Percentiles rank a stretch among this genome's conserved stretches.
Conservation (phyloP, 345 rosid genomes). For the Eutrema japonicum region DNA sequence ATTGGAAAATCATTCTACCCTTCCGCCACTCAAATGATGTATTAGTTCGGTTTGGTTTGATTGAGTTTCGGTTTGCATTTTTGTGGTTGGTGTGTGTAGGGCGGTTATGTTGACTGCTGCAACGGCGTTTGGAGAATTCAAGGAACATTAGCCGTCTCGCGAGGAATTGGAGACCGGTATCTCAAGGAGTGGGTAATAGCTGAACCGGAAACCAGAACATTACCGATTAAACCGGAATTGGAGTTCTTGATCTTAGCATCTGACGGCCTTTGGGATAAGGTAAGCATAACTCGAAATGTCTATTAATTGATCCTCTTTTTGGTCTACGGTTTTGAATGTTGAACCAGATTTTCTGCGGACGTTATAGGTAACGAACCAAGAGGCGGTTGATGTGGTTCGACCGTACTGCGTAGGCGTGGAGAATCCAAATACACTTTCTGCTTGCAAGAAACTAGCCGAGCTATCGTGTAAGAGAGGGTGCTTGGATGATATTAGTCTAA, state of each 20-base stretch:
- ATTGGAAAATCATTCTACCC: constrained; percentile 10
- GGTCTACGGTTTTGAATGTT: constrained; percentile 16
- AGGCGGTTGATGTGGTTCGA: constrained; percentile 80
- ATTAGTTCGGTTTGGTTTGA: constrained; percentile 20
- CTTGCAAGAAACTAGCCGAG: constrained; percentile 81
- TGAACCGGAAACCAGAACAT: constrained; percentile 73
- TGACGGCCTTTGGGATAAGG: constrained; percentile 98
- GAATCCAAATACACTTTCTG: constrained; percentile 51
- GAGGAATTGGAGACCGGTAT: constrained; percentile 79
- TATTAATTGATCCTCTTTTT: background rate
- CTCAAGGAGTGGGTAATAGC: constrained; percentile 89
- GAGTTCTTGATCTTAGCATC: constrained; percentile 95
- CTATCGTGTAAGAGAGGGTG: constrained; percentile 78
- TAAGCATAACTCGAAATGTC: constrained; percentile 30
- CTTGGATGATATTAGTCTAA: constrained; percentile 74
- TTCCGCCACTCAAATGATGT: constrained; percentile 12
- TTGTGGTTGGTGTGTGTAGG: constrained; percentile 37
- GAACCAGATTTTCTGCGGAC: background rate
- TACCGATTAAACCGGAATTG: constrained; percentile 53
- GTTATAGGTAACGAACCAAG: constrained; percentile 81
- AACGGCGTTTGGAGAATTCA: constrained; percentile 90
- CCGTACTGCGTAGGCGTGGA: constrained; percentile 51
- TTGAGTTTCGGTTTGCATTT: constrained; percentile 29
- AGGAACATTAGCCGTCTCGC: constrained; percentile 82
- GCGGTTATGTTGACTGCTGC: constrained; percentile 79